Evolutionary conservation across 2,329 filamentous ascomycete species (phyloP).

Genomic region (Pseudopyrenochaeta lycopersici): DNA sequence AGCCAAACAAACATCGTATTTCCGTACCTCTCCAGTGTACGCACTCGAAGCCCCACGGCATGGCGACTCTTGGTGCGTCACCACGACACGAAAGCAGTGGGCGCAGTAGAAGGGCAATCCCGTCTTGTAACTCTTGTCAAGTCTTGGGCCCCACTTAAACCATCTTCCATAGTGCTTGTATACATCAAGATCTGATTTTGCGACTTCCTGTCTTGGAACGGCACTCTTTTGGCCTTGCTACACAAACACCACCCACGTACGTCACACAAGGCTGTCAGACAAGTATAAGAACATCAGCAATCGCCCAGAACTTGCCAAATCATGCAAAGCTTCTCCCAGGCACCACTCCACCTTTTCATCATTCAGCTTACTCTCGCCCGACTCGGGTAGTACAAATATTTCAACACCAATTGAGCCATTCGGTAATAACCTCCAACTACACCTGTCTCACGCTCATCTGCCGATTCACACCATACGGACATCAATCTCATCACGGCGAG

Average conservation of each 20-base stretch:
- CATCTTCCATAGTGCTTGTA: slow-evolving; percentile 6
- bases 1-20: slow-evolving; percentile 4
- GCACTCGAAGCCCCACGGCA: background rate
- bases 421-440: background rate
- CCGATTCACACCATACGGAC: background rate
- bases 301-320: background rate
- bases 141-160: slow-evolving; percentile 2
- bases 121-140: slow-evolving; percentile 13
- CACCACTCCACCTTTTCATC: background rate
- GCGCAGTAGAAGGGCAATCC: slow-evolving; percentile 3
- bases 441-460: background rate
- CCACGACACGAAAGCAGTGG: slow-evolving; percentile 5
- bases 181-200: slow-evolving; percentile 9
- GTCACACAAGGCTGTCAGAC: slow-evolving; percentile 9
- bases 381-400: background rate
- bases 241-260: background rate
- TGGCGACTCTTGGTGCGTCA: slow-evolving; percentile 14
- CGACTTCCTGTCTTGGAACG: slow-evolving; percentile 8
- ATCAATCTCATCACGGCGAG: background rate
- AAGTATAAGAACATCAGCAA: slow-evolving; percentile 5
- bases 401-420: background rate
- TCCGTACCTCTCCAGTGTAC: background rate
- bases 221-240: slow-evolving; percentile 4
- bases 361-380: background rate
- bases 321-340: background rate